phyloP scores from a whole-genome alignment of 139 green algal species.

The Ettlia oleoabundans region DNA sequence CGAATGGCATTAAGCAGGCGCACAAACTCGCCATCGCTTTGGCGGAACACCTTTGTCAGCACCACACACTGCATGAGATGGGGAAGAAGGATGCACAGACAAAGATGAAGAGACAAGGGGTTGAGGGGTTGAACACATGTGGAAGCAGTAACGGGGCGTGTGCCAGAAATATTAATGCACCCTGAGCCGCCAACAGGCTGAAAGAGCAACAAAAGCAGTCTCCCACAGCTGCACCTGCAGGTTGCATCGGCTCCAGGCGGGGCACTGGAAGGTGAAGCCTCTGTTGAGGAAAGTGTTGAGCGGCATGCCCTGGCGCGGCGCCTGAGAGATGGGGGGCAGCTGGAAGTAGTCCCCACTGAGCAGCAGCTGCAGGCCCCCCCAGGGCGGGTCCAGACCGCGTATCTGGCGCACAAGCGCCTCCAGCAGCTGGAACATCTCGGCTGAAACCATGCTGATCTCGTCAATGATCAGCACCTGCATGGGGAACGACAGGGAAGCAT shows the following conservation, averaged over 20 bases:
- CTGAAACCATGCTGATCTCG: slow-evolving; percentile 71
- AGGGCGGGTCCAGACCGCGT: slow-evolving; percentile 38
- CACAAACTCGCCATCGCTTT: slow-evolving; percentile 61
- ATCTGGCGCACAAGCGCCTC: slow-evolving; percentile 43
- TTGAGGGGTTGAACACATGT: no score
- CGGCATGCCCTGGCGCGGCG: slow-evolving; percentile 15
- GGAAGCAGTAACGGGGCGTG: background rate
- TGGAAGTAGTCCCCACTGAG: slow-evolving; percentile 78
- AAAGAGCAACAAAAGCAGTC: background rate
- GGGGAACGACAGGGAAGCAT: background rate
- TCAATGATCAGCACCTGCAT: slow-evolving; percentile 63
- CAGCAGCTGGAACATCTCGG: slow-evolving; percentile 53
- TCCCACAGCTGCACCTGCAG: slow-evolving; percentile 54
- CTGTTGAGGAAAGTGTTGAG: slow-evolving; percentile 66
- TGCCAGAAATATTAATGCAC: no score
- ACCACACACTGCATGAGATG: background rate
- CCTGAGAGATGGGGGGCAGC: slow-evolving; percentile 60
- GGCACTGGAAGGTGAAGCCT: slow-evolving; percentile 71
- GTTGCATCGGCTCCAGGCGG: slow-evolving; percentile 58
- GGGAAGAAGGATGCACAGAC: background rate
- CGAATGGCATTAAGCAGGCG: slow-evolving; percentile 65
- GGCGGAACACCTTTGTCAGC: slow-evolving; percentile 64
- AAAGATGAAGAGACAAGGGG: no score
- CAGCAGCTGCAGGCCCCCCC: slow-evolving; percentile 73
- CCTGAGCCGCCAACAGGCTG: no score